A percentile compares a stretch with the other conserved stretches of the same genome.
These are phyloP conservation scores for Stenocarpella maydis DNA, from an alignment of 2,329 filamentous ascomycete genomes.

Conservation along the genomic window DNA sequence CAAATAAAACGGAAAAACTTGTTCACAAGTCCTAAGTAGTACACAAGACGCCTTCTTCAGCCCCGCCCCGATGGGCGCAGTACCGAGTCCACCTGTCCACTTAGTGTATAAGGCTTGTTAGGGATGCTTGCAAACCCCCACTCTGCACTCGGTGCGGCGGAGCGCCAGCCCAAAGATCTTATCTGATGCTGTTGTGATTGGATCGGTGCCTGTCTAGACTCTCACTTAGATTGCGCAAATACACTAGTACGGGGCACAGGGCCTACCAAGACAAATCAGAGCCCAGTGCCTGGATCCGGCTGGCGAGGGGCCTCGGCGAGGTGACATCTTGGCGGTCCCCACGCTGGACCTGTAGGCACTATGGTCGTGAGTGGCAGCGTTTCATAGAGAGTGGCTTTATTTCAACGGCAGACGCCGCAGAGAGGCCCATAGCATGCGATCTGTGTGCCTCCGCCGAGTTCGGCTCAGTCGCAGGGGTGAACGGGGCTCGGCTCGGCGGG, in stretches of 20 bases:
- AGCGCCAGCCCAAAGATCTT: slow-evolving; percentile 9
- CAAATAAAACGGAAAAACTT: neutral
- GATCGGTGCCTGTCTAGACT: neutral
- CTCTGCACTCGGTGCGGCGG: neutral
- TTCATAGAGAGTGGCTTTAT: slow-evolving; percentile 22
- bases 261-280: neutral
- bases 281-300: slow-evolving; percentile 1
- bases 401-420: slow-evolving; percentile 22
- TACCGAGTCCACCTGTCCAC: too few relatives aligned
- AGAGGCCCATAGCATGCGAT: neutral
- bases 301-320: slow-evolving; percentile 1
- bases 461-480: neutral
- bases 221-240: too few relatives aligned
- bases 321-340: slow-evolving; percentile 8
- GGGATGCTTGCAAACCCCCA: neutral
- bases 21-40: neutral
- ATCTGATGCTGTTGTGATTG: slow-evolving; percentile 3
- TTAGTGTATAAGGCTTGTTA: neutral
- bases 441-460: neutral
- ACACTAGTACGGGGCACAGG: neutral
- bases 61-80: neutral
- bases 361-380: slow-evolving; percentile 10
- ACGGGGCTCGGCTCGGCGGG: neutral
- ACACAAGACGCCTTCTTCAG: neutral
- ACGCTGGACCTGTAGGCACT: too few relatives aligned